Evolutionary conservation across 306 rosid genomes (phyloP).

Genomic region (Cajanus cajan): DNA sequence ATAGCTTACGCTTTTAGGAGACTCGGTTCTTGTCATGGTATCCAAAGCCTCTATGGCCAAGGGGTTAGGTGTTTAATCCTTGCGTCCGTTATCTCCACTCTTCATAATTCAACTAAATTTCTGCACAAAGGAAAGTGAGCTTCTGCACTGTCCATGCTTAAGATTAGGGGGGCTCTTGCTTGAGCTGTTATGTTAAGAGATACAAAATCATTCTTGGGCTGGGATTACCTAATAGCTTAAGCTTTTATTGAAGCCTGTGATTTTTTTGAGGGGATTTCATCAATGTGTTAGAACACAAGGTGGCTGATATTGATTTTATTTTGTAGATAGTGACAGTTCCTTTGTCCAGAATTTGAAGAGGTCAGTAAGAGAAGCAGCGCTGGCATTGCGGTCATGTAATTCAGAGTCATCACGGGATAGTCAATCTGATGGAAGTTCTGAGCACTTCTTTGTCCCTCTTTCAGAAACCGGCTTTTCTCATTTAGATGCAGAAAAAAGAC

Average conservation of each 20-base stretch:
- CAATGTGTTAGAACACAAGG: constrained; percentile 9
- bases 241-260: constrained; percentile 24
- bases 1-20: neutral
- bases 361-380: constrained; percentile 92
- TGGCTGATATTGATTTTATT: constrained; percentile 26
- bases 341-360: constrained; percentile 75
- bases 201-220: neutral
- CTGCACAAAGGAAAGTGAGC: neutral
- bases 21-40: constrained; percentile 13
- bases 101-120: constrained; percentile 26
- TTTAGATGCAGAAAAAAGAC: constrained; percentile 62
- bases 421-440: constrained; percentile 79
- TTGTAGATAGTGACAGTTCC: constrained; percentile 45
- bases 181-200: constrained; percentile 9
- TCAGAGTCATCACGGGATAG: constrained; percentile 64
- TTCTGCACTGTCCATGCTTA: neutral
- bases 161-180: neutral
- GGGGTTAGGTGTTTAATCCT: neutral
- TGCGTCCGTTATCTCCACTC: neutral
- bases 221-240: neutral
- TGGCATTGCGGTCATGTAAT: constrained; percentile 54
- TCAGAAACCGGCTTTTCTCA: constrained; percentile 73
- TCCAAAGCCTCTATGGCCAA: constrained; percentile 2
- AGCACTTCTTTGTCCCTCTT: constrained; percentile 85
- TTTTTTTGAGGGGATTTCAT: constrained; percentile 26